Evolutionary conservation across 768 basidiomycete genomes (phyloP).

Genomic region (Xerocomellus chrysenteron): DNA sequence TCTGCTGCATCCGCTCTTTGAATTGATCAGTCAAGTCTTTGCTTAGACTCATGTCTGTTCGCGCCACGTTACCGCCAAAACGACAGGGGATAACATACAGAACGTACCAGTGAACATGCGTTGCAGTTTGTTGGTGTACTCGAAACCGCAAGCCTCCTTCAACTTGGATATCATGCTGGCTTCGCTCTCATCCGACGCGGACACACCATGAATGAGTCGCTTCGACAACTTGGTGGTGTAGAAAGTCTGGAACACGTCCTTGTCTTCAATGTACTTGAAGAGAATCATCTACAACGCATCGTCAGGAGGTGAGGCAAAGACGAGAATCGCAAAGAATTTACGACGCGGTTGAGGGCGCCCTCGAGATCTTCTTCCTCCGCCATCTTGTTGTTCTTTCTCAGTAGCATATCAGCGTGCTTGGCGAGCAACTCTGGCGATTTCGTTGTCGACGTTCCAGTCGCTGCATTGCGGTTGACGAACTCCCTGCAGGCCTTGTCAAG

Average conservation of each 20-base stretch:
- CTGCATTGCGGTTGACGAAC: constrained; percentile 91
- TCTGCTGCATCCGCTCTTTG: constrained; percentile 88
- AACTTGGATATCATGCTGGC: constrained; percentile 97
- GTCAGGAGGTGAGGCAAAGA: neutral
- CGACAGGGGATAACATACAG: neutral
- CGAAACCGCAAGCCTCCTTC: constrained; percentile 95
- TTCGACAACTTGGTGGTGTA: constrained; percentile 93
- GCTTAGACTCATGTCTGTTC: constrained; percentile 89
- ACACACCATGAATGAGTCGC: constrained; percentile 87
- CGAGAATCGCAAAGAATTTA: constrained; percentile 38
- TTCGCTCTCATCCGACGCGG: constrained; percentile 94
- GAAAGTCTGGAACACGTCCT: constrained; percentile 98
- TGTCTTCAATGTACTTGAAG: constrained; percentile 98
- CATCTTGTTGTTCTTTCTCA: constrained; percentile 95
- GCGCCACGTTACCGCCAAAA: constrained; percentile 2
- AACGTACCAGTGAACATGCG: constrained; percentile 90
- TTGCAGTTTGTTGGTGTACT: constrained; percentile 94
- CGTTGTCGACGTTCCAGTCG: constrained; percentile 77
- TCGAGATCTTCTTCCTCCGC: constrained; percentile 91
- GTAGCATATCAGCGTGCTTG: constrained; percentile 84
- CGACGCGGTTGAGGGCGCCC: constrained; percentile 85
- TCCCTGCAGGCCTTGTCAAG: constrained; percentile 94
- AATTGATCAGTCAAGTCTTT: constrained; percentile 95
- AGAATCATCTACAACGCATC: constrained; percentile 73
- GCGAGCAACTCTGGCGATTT: constrained; percentile 93